A percentile compares a stretch with the other conserved stretches of the same genome.
Conservation (phyloP, 1,284 basidiomycete genomes). For the Rhodotorula sp. region DNA sequence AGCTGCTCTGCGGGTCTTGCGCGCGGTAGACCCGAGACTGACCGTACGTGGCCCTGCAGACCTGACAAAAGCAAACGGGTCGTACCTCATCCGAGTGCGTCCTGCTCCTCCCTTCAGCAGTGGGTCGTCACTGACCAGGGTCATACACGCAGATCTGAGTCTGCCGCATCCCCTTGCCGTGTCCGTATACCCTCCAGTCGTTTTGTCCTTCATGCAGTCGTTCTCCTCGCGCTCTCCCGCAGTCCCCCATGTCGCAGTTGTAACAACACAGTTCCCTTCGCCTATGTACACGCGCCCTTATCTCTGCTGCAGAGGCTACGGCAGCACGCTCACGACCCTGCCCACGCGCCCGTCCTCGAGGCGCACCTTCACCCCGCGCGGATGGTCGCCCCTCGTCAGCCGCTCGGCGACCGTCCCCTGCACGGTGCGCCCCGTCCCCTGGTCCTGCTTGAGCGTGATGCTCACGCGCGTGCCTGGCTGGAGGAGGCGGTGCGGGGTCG, state of each 20-base stretch:
- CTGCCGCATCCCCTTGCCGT: neutral
- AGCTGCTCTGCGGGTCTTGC: neutral
- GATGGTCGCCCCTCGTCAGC: slow-evolving; percentile 42
- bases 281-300: neutral
- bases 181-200: neutral
- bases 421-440: slow-evolving; percentile 38
- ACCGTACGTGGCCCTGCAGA: slow-evolving; percentile 47
- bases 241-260: neutral
- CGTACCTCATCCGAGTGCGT: slow-evolving; percentile 78
- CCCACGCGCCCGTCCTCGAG: slow-evolving; percentile 38
- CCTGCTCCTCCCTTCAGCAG: neutral
- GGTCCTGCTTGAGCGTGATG: slow-evolving; percentile 42
- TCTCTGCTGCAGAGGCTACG: too few species aligned
- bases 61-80: slow-evolving; percentile 80
- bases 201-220: too few species aligned
- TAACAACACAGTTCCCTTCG: neutral
- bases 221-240: too few species aligned
- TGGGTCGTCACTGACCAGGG: neutral
- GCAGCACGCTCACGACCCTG: slow-evolving; percentile 32
- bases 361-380: slow-evolving; percentile 43
- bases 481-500: slow-evolving; percentile 10
- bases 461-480: slow-evolving; percentile 29
- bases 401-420: slow-evolving; percentile 38
- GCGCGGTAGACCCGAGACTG: neutral
- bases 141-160: neutral